Conservation (phyloP, 2,329 filamentous ascomycete genomes). For the Tolypocladium guangdongense region DNA sequence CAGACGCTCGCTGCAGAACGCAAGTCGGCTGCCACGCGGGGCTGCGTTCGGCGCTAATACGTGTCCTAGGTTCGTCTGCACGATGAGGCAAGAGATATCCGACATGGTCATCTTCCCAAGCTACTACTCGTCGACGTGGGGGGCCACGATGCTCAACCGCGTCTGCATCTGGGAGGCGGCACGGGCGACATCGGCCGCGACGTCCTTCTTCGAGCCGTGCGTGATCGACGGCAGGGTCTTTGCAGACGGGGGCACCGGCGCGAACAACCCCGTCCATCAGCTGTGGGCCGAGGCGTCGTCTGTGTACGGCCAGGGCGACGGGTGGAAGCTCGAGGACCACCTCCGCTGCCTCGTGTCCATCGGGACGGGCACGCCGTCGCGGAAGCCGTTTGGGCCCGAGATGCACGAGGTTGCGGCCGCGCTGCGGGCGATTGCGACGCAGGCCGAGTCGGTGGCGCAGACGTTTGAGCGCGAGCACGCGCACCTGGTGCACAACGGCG, state of each 20-base stretch:
- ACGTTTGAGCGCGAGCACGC: background rate
- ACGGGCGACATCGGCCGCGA: slow-evolving; percentile 10
- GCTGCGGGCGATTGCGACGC: background rate
- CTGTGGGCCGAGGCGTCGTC: background rate
- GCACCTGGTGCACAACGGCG: background rate
- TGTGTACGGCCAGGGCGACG: background rate
- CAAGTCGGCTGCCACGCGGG: background rate
- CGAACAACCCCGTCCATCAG: slow-evolving; percentile 1
- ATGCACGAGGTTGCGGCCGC: background rate
- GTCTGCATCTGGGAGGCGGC: slow-evolving; percentile 3
- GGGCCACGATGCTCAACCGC: background rate
- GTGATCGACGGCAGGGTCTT: background rate
- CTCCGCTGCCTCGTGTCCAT: slow-evolving; percentile 2
- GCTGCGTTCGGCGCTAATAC: background rate
- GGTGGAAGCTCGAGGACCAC: background rate
- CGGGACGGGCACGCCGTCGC: slow-evolving; percentile 1
- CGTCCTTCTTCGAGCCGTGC: slow-evolving; percentile 5
- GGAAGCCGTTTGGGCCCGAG: background rate
- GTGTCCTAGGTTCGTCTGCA: background rate
- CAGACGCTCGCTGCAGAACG: background rate
- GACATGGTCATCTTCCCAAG: background rate
- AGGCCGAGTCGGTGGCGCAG: background rate
- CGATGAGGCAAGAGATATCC: background rate
- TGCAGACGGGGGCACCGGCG: slow-evolving; percentile 1
- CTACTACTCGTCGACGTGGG: slow-evolving; percentile 1